Conservation (phyloP, 805 yeast species). For the Nakazawaea sp. region DNA sequence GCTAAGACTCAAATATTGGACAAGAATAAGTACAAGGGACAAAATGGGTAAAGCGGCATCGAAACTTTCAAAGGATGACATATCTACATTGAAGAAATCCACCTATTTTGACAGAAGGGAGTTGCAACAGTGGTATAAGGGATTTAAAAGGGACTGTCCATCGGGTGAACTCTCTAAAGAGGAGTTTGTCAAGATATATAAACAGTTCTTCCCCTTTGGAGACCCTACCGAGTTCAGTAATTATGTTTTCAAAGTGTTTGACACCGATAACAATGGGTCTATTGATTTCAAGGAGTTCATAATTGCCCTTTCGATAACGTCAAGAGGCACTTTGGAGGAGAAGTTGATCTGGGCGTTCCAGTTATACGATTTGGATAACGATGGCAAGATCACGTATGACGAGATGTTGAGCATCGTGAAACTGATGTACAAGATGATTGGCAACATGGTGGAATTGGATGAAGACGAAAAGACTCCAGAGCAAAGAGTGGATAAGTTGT, state of each 20-base stretch:
- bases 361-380: conserved; percentile 75
- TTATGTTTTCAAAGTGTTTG: conserved; percentile 84
- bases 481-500: conserved; percentile 74
- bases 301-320: conserved; percentile 76
- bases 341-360: conserved; percentile 87
- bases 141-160: conserved; percentile 91
- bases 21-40: neutral
- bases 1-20: neutral
- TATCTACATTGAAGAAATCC: conserved; percentile 70
- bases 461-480: conserved; percentile 93
- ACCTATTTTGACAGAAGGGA: conserved; percentile 92
- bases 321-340: conserved; percentile 80
- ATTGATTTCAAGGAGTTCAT: conserved; percentile 93
- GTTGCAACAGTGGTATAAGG: conserved; percentile 97
- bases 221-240: conserved; percentile 90
- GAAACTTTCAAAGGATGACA: conserved; percentile 84
- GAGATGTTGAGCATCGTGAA: conserved; percentile 77
- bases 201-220: conserved; percentile 97
- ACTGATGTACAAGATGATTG: conserved; percentile 92
- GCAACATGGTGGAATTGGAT: conserved; percentile 82
- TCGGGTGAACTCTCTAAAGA: conserved; percentile 79
- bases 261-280: conserved; percentile 68
- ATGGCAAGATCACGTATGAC: conserved; percentile 66
- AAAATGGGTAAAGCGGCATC: conserved; percentile 93
- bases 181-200: conserved; percentile 87